A percentile compares a stretch with the other conserved stretches of the same genome.
Evolutionary conservation across 2,329 filamentous ascomycete genomes (phyloP).

Genomic region (Paraconiothyrium sp.): DNA sequence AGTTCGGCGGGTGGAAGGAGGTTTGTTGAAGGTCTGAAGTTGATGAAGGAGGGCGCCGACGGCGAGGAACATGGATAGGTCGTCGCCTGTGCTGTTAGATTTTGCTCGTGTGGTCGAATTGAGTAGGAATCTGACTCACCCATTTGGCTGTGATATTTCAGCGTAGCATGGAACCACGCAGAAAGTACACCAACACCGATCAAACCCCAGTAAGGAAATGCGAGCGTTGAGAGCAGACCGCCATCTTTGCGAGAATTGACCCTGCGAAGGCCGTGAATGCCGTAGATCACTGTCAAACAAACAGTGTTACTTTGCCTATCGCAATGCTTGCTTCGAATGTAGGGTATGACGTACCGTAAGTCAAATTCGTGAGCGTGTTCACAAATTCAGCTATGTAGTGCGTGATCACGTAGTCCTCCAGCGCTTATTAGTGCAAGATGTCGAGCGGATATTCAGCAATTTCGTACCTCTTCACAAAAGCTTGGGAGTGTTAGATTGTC

Average conservation of each 20-base stretch:
- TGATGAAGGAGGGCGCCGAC: constrained; percentile 63
- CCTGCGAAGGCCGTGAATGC: constrained; percentile 43
- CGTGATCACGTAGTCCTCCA: constrained; percentile 64
- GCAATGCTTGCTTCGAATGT: not conserved
- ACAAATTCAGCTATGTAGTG: constrained; percentile 64
- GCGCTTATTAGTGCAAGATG: constrained; percentile 7
- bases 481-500: constrained; percentile 30
- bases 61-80: constrained; percentile 67
- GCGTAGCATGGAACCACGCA: constrained; percentile 55
- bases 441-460: not conserved
- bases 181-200: constrained; percentile 55
- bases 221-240: constrained; percentile 43
- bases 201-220: constrained; percentile 55
- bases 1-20: constrained; percentile 32
- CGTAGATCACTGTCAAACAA: constrained; percentile 44
- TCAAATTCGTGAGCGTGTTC: constrained; percentile 62
- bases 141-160: constrained; percentile 60
- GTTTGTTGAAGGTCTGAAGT: constrained; percentile 54
- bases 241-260: constrained; percentile 36
- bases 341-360: constrained; percentile 53
- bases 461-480: constrained; percentile 48
- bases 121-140: constrained; percentile 36
- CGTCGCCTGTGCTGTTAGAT: constrained; percentile 53
- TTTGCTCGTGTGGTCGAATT: not conserved
- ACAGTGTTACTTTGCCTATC: not conserved